Base-by-base conservation (phyloP, 164 flowering plant species). In the Tetracentron sinense region DNA sequence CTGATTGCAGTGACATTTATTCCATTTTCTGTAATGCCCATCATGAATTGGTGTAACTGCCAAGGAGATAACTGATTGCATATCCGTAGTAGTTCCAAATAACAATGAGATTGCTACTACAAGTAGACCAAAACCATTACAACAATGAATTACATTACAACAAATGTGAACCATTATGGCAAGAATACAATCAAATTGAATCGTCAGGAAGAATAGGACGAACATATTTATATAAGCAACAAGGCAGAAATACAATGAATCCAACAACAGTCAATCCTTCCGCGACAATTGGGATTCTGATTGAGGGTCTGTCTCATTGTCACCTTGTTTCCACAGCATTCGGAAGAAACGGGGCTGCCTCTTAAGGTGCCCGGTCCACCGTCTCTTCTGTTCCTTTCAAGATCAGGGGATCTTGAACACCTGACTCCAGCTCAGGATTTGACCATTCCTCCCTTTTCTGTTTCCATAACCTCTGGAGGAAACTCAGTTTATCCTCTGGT, bases 371-470 rank as follows among this genome's bases (percentile, higher is more conserved):
- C 7, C 42, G 44, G 4, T 46, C 68, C 22, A 26, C 68, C 3
- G 48, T 23, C 4, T 27, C 29, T 7, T 73, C 78, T 5, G 26
- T 28, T 22, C 71, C 65, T 54, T 29, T 66, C 30, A 72, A 58
- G 25, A 28, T 16, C 19, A 48, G 52, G 8, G 69, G 19, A 2
- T 42, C 54, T 49, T 30, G 64, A 42, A 49, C 51, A 6, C 90
- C 87, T 0, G 86, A 77, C 67, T 85, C 94, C 66, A 84, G 42
- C 20, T 85, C 80, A 0, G 75, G 27, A n/a, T 20, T 70, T 48
- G 78, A 64, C 0, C 51, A 58, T 20, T 75, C 82, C 16, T 81
- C 84, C 15, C 62, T 64, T 69, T 75, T 74, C 28, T 75, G 82
- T 60, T 69, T 78, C 49, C 68, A 47, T 29, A 75, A 28, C 31